Evolutionary conservation across 345 rosid species (phyloP), one percentile per base, ranked within the genome.

Genomic region (Rubroshorea leprosula): DNA sequence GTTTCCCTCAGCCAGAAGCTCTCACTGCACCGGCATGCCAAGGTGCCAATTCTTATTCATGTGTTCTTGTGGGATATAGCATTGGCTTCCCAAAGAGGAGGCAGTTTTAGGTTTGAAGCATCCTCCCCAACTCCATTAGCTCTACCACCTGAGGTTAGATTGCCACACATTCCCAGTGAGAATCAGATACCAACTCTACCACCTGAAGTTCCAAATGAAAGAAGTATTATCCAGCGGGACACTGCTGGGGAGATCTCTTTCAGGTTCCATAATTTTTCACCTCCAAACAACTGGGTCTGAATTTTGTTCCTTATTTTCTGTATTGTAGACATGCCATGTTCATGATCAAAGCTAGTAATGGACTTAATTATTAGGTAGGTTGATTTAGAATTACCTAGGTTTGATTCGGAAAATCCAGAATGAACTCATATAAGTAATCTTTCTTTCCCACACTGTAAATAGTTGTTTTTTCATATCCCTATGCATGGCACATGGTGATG

Each of bases 1-100:
- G 85, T 87, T 49, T 93, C 99, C 0, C 72, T 93, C 4, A 89
- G 97, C 81, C 99, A 83, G 60, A 93, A 93, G 73, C 89, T 93
- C 12, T 93, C 99, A 5, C 64, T 87, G 12, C 99, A 87, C 68
- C 82, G 96, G 49, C 99, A 89, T 49, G 94, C 96, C 23, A 87
- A 83, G 48, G 83, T 75, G 20, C 77, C 83, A 21, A 87, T 93
- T 49, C 67, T 79, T 27, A 60, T 93, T 19, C 96, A 89, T 4
- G 76, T 87, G 6, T 71, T 93, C 66, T 74, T 80, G 0, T 93
- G 96, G 92, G 90, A 89, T 65, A 62, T 41, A 23, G 18, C 74
- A 2, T 16, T 69, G 17, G 51, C 66, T 55, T 49, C 78, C 52
- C 62, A 56, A 9, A 27, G 47, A 5, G 29, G 74, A 10, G 66